phyloP scores from a whole-genome alignment of 2,329 filamentous ascomycete genomes.

The Aureobasidium uvarum region DNA sequence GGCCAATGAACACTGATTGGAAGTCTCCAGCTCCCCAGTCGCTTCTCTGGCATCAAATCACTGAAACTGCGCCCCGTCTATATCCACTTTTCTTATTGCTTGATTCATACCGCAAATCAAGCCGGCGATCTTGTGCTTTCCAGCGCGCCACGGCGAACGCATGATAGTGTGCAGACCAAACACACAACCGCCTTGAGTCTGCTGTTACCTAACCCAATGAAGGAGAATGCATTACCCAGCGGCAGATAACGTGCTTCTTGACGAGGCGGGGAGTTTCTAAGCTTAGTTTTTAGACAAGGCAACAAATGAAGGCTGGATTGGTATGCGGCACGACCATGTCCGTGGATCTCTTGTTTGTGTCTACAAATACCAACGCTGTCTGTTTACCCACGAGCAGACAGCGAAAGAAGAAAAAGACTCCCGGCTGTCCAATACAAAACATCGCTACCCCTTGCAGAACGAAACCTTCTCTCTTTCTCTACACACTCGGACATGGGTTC shows the following conservation, averaged over 20 bases:
- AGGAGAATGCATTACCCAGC: neutral
- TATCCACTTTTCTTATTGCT: conserved; percentile 10
- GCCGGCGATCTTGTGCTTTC: neutral
- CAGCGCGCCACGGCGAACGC: neutral
- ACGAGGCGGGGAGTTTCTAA: neutral
- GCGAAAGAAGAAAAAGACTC: neutral
- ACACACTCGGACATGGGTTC: neutral
- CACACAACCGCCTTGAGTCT: neutral
- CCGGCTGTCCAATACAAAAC: neutral
- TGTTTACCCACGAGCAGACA: neutral
- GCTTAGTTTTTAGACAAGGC: neutral
- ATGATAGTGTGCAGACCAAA: neutral
- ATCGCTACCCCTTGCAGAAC: neutral
- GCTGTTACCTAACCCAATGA: neutral
- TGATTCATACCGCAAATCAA: neutral
- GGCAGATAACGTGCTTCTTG: conserved; percentile 5
- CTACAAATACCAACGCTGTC: neutral
- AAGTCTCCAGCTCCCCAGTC: neutral
- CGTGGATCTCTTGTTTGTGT: neutral
- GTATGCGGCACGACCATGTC: conserved; percentile 8
- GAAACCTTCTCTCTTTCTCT: neutral
- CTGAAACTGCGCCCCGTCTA: neutral
- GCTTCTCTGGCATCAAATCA: neutral
- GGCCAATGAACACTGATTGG: neutral
- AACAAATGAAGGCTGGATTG: neutral